These are phyloP conservation scores for Rosa persica DNA, from an alignment of 306 rosid genomes.

Conservation along the genomic window DNA sequence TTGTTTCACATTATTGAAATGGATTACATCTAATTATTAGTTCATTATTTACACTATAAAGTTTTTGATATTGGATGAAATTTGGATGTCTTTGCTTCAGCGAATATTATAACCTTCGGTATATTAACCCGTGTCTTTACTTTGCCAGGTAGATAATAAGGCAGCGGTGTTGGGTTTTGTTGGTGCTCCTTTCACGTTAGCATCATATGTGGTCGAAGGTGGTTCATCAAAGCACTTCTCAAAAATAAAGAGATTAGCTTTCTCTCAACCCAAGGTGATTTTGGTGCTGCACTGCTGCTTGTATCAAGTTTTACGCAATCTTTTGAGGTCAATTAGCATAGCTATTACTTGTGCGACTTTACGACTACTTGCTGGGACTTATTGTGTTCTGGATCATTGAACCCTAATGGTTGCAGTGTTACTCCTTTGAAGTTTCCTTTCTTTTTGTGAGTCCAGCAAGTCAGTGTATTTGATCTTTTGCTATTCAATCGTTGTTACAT, in stretches of 20 bases:
- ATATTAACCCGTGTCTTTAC: conserved; percentile 18
- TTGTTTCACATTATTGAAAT: neutral
- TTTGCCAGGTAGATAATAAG: conserved; percentile 73
- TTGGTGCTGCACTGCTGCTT: neutral
- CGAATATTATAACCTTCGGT: conserved; percentile 11
- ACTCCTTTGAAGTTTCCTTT: neutral
- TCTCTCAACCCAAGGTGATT: conserved; percentile 54
- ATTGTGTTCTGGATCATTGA: neutral
- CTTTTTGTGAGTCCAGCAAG: neutral
- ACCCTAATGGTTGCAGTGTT: neutral
- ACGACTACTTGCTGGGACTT: neutral
- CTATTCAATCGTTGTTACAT: neutral
- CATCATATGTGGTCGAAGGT: conserved; percentile 97
- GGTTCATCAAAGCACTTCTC: conserved; percentile 96
- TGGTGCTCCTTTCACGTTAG: conserved; percentile 96
- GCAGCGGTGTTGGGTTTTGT: conserved; percentile 97
- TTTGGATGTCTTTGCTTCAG: conserved; percentile 6
- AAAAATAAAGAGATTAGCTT: conserved; percentile 65
- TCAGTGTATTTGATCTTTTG: neutral
- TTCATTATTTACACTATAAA: neutral
- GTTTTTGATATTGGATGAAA: neutral
- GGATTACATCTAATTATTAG: neutral
- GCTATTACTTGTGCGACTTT: neutral
- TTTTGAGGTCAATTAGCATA: neutral
- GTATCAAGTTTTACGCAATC: neutral